Conservation (phyloP, 345 rosid species). For the Populus alba region DNA sequence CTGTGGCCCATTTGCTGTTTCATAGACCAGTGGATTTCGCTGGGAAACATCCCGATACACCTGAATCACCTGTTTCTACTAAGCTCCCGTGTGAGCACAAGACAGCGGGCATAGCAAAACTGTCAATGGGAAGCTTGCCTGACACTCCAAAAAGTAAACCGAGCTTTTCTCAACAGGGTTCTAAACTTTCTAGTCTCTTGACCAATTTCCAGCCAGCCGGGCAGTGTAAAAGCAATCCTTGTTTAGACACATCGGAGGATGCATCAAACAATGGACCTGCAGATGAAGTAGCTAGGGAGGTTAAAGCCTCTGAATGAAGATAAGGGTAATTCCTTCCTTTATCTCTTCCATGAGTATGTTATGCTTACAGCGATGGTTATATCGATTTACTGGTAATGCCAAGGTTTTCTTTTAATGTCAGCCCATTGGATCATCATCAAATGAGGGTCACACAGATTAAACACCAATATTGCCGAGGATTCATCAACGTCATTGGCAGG, state of each 20-base stretch:
- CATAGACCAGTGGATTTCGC: constrained; percentile 56
- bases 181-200: constrained; percentile 23
- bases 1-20: constrained; percentile 86
- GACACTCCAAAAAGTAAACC: constrained; percentile 33
- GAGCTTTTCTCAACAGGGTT: constrained; percentile 34
- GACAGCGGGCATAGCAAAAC: constrained; percentile 22
- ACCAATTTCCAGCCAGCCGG: constrained; percentile 13
- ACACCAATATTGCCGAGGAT: neutral
- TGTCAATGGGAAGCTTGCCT: constrained; percentile 25
- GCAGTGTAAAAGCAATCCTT: constrained; percentile 16
- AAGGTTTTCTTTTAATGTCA: constrained; percentile 30
- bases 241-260: constrained; percentile 34
- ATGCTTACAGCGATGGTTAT: neutral
- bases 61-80: constrained; percentile 54
- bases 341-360: constrained; percentile 20
- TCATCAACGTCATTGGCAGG: neutral
- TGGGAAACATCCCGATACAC: constrained; percentile 46
- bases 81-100: constrained; percentile 41
- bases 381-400: constrained; percentile 34
- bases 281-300: constrained; percentile 29
- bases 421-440: constrained; percentile 23
- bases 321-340: constrained; percentile 42
- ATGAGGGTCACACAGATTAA: neutral
- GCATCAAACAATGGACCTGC: constrained; percentile 42
- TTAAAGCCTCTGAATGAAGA: constrained; percentile 32